phyloP scores from a whole-genome alignment of 805 yeast species.

The Lipomyces spencermartinsiae region DNA sequence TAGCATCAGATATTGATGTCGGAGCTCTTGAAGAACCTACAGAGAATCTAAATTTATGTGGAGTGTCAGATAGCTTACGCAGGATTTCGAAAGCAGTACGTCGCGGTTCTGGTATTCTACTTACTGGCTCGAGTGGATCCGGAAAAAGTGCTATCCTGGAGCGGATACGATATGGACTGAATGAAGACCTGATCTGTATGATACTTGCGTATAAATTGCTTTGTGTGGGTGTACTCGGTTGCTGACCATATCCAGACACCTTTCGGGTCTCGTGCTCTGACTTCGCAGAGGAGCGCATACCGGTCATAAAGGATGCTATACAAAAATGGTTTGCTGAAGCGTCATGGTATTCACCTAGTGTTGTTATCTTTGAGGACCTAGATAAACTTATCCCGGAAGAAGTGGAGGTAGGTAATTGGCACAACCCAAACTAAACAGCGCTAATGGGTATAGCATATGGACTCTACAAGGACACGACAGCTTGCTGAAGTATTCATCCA shows the following conservation, averaged over 20 bases:
- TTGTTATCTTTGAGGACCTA: slow-evolving; percentile 77
- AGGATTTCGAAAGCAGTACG: slow-evolving; percentile 52
- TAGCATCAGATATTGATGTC: slow-evolving; percentile 2
- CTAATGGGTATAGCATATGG: slow-evolving; percentile 52
- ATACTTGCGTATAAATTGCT: neutral
- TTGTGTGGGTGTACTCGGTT: neutral
- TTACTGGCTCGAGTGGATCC: slow-evolving; percentile 79
- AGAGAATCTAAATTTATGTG: slow-evolving; percentile 52
- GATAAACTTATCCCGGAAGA: slow-evolving; percentile 77
- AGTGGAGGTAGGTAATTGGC: slow-evolving; percentile 41
- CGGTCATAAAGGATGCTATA: slow-evolving; percentile 54
- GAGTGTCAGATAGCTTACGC: slow-evolving; percentile 56
- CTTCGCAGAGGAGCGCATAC: slow-evolving; percentile 61
- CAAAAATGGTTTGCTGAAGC: slow-evolving; percentile 56
- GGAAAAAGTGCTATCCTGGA: slow-evolving; percentile 72
- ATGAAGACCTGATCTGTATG: slow-evolving; percentile 50
- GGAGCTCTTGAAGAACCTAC: neutral
- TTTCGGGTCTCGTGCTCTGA: slow-evolving; percentile 62
- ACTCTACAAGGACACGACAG: slow-evolving; percentile 66
- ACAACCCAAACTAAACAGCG: neutral
- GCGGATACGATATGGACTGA: slow-evolving; percentile 51
- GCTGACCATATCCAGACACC: slow-evolving; percentile 37
- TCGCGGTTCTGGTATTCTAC: slow-evolving; percentile 61
- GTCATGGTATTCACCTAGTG: slow-evolving; percentile 79
- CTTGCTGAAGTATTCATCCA: slow-evolving; percentile 65